Evolutionary conservation across 2,329 filamentous ascomycete genomes (phyloP), one percentile per base, ranked within the genome.

Genomic region (Exophiala alcalophila): DNA sequence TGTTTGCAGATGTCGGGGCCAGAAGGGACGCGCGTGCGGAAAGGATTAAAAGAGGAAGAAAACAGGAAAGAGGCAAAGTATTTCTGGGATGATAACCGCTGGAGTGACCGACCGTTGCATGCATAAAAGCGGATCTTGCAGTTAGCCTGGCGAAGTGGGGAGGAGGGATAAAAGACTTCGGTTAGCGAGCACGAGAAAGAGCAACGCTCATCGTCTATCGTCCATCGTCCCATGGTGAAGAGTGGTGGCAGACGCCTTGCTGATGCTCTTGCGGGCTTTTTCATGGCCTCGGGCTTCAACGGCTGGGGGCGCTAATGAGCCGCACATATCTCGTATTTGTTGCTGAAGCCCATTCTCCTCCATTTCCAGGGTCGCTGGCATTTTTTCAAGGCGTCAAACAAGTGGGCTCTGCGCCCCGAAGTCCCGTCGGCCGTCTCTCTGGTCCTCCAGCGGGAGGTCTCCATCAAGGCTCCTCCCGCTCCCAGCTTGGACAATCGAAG

Each of bases 301-400:
- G 16, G 29, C 38, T 26, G 23, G 48, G 40, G 41, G 38, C 49
- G 41, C 37, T 30, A 45, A 45, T 16, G 34, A 33, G 18, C 32
- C 40, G 44, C 49, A 37, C 40, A 42, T 42, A 41, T 44, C 31
- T 49, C 49, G 41, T 48, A 42, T 49, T 32, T 45, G 39, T 19
- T 35, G 30, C 32, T 33, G 26, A 31, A 41, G n/a, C 34, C 37
- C 25, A 33, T 31, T 31, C 21, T 32, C 25, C 23, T 35, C 25
- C 29, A 14, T n/a, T n/a, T 10, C 19, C 15, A 31, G 25, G 15
- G 23, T 18, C 6, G 20, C 11, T 24, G n/a, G 27, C 12, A 24
- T 38, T 19, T n/a, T 19, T 38, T 26, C 23, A 19, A 31, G 34
- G 37, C 21, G 32, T 43, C 39, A 27, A 35, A 20, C 15, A 26